Conservation (phyloP, 1,139 yeast genomes). For the Yamadazyma friedrichii region DNA sequence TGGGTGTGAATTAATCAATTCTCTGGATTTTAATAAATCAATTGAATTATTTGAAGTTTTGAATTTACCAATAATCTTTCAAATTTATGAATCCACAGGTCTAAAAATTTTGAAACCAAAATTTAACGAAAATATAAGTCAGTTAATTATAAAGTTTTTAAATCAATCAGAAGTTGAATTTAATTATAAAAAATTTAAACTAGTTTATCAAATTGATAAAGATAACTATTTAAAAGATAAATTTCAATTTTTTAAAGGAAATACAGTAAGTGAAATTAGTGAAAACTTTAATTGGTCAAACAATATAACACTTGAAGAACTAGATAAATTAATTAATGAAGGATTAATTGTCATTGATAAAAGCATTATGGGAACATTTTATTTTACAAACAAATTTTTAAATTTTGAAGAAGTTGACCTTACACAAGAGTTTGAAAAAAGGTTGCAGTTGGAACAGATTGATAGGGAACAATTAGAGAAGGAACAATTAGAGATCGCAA, state of each 20-base stretch:
- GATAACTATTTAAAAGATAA: conserved; percentile 24
- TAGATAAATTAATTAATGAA: conserved; percentile 55
- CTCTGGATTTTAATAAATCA: conserved; percentile 32
- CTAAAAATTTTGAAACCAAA: conserved; percentile 31
- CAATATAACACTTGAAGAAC: conserved; percentile 65
- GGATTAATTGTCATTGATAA: conserved; percentile 69
- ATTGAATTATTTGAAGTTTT: conserved; percentile 30
- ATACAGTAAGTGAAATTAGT: conserved; percentile 38
- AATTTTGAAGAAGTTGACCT: conserved; percentile 5
- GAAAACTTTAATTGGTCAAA: conserved; percentile 59
- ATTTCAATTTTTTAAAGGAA: conserved; percentile 30
- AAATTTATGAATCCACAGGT: conserved; percentile 35
- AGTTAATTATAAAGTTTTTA: conserved; percentile 25
- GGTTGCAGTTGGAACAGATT: conserved; percentile 8
- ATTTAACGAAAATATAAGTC: conserved; percentile 20
- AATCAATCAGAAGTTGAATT: conserved; percentile 25
- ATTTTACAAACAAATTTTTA: conserved; percentile 33
- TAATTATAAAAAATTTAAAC: conserved; percentile 23
- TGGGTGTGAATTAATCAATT: conserved; percentile 35
- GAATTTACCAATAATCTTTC: conserved; percentile 32
- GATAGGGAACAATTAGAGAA: conserved; percentile 3
- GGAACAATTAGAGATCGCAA: conserved; percentile 7
- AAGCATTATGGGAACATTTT: conserved; percentile 57
- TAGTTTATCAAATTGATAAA: conserved; percentile 23
- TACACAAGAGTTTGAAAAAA: conserved; percentile 7